Evolutionary conservation across 2,329 filamentous ascomycete genomes (phyloP), one percentile per base, ranked within the genome.

Genomic region (Drechmeria coniospora): DNA sequence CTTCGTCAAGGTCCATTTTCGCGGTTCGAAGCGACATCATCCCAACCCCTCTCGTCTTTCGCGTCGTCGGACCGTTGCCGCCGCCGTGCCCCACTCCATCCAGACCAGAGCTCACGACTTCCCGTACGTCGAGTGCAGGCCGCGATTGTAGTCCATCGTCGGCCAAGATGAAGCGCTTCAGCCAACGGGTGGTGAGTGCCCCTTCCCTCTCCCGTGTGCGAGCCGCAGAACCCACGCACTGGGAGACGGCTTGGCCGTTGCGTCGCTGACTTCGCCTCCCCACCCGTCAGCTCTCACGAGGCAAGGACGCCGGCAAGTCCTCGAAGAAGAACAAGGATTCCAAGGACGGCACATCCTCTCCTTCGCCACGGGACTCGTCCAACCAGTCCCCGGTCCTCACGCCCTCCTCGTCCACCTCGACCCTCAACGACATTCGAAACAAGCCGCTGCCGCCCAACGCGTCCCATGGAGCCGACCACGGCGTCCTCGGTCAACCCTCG

Each of bases 131-230:
- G n/a, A n/a, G n/a, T n/a, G n/a, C n/a, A n/a, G n/a, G 10, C 23
- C 6, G 15, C 23, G 15, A 11, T 13, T 25, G 15, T 8, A 25
- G 9, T 8, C 10, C 15, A 25, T 34, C 26, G 34, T 31, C 28
- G 39, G 57, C 56, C 58, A 79, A 68, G 59, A 94, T 95, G 87
- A 94, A 93, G 66, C 80, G 83, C 56, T 92, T 95, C 60, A 80
- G 84, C 61, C 83, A 92, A 68, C 82, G 81, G 79, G 84, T 94
- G 24, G 40, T 44, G 23, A 36, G 41, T 42, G 5, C 10, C 30
- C 14, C 18, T 36, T 39, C 36, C 14, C 27, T 21, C 17, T 21
- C 15, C 17, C 23, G 10, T 14, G 10, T 20, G 6, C 20, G 5
- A 11, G 9, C 4, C 20, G 20, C 20, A 9, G 4, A 11, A 5